Conservation (phyloP, 129 eudicot species). For the Flaveria robusta region DNA sequence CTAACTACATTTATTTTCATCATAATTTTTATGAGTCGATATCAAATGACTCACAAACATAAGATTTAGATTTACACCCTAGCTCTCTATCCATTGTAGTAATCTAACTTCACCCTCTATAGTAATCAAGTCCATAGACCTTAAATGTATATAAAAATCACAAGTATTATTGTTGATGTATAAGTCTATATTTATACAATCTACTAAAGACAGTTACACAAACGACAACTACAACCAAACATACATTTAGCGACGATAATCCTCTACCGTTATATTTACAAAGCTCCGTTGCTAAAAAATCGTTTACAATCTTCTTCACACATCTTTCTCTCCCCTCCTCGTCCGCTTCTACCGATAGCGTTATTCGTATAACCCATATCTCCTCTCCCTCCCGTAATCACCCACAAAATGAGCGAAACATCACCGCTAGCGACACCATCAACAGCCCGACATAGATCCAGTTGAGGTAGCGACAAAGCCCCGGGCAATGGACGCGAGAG, state of each 20-base stretch:
- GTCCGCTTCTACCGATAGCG: slow-evolving; percentile 26
- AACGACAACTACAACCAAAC: no score
- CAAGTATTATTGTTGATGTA: not conserved
- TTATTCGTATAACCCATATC: slow-evolving; percentile 70
- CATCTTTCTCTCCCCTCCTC: slow-evolving; percentile 31
- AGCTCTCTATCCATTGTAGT: no score
- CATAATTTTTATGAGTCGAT: no score
- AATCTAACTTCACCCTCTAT: no score
- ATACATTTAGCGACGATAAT: slow-evolving; percentile 6
- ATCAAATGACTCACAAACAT: no score
- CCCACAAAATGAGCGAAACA: slow-evolving; percentile 88
- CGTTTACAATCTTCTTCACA: slow-evolving; percentile 24
- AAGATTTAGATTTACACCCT: no score
- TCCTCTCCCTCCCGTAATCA: slow-evolving; percentile 87
- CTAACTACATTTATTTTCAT: no score
- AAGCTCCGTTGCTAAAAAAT: slow-evolving; percentile 4
- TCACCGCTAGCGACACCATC: slow-evolving; percentile 74
- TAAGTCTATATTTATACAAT: not conserved
- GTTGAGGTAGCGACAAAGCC: slow-evolving; percentile 55
- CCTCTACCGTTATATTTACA: slow-evolving; percentile 36
- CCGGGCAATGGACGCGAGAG: slow-evolving; percentile 63
- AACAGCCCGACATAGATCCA: slow-evolving; percentile 75
- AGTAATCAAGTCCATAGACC: not conserved
- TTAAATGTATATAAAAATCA: no score
- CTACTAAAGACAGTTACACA: no score